A percentile compares a stretch with the other conserved stretches of the same genome.
phyloP scores from a whole-genome alignment of 768 basidiomycete genomes.

The Melanogaster broomeanus region DNA sequence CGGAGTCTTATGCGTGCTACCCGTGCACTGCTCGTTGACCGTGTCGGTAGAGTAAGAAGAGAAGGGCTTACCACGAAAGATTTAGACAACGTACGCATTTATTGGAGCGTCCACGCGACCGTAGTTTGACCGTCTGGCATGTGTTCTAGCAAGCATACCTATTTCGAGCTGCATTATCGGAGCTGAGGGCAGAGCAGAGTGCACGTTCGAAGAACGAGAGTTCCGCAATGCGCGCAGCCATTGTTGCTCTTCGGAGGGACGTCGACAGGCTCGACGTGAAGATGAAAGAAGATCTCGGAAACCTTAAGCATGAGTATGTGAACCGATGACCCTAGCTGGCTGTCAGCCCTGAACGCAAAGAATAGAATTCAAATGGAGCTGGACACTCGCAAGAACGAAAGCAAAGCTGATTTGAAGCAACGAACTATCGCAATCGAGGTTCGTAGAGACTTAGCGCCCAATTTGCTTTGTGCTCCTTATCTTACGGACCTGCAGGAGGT shows the following conservation, averaged over 20 bases:
- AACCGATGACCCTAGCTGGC: not conserved
- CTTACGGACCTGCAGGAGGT: slow-evolving; percentile 51
- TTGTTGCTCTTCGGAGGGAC: slow-evolving; percentile 79
- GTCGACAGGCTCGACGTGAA: slow-evolving; percentile 83
- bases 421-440: slow-evolving; percentile 88
- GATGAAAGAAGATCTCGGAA: slow-evolving; percentile 91
- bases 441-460: slow-evolving; percentile 10
- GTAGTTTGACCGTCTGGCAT: not conserved
- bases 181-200: slow-evolving; percentile 83
- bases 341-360: not conserved
- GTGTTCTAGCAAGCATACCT: slow-evolving; percentile 84
- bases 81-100: slow-evolving; percentile 70
- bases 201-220: slow-evolving; percentile 83
- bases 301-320: slow-evolving; percentile 89
- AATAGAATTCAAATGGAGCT: slow-evolving; percentile 93
- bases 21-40: slow-evolving; percentile 75
- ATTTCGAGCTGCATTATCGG: slow-evolving; percentile 90
- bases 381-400: slow-evolving; percentile 91
- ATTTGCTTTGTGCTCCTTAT: not conserved
- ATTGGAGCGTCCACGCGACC: not conserved
- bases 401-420: slow-evolving; percentile 78
- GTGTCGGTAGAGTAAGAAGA: slow-evolving; percentile 66
- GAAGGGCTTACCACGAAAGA: slow-evolving; percentile 78
- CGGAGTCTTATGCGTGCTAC: slow-evolving; percentile 84
- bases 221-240: slow-evolving; percentile 75